Evolutionary conservation across 148 eudicot species (phyloP).

Genomic region (Cornus kousa): DNA sequence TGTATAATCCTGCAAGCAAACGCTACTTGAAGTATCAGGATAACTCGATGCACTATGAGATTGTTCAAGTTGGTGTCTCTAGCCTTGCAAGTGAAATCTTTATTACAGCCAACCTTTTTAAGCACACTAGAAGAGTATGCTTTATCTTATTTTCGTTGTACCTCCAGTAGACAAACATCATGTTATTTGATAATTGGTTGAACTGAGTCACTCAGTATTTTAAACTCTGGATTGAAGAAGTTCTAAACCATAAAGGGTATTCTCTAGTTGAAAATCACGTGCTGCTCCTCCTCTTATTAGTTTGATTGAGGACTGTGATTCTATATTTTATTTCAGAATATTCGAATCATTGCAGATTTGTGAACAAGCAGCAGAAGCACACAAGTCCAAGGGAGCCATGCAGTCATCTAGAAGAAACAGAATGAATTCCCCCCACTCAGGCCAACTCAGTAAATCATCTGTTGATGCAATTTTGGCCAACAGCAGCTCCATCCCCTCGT

Average conservation of each 20-base stretch:
- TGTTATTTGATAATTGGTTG: not conserved
- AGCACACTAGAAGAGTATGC: not conserved
- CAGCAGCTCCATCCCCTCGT: slow-evolving; percentile 33
- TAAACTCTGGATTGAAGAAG: not conserved
- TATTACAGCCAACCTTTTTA: not conserved
- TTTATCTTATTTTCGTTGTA: not conserved
- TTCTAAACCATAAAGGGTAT: not conserved
- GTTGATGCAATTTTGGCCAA: slow-evolving; percentile 84
- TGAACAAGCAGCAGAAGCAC: slow-evolving; percentile 98
- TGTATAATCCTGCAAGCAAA: not conserved
- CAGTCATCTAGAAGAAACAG: slow-evolving; percentile 72
- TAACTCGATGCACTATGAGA: not conserved
- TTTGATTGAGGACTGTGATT: not conserved
- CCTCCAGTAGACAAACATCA: not conserved
- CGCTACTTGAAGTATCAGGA: not conserved
- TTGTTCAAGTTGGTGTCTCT: not conserved
- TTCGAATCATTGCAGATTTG: slow-evolving; percentile 63
- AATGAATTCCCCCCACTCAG: slow-evolving; percentile 62
- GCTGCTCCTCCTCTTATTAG: slow-evolving; percentile 8
- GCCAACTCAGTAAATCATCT: slow-evolving; percentile 68
- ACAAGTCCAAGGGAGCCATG: slow-evolving; percentile 83
- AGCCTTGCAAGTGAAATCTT: not conserved
- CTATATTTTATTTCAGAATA: not conserved
- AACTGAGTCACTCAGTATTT: not conserved
- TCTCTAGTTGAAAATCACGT: not conserved